A percentile compares a stretch with the other conserved stretches of the same genome.
Conservation (phyloP, 2,329 filamentous ascomycete genomes). For the Colletotrichum sp. region DNA sequence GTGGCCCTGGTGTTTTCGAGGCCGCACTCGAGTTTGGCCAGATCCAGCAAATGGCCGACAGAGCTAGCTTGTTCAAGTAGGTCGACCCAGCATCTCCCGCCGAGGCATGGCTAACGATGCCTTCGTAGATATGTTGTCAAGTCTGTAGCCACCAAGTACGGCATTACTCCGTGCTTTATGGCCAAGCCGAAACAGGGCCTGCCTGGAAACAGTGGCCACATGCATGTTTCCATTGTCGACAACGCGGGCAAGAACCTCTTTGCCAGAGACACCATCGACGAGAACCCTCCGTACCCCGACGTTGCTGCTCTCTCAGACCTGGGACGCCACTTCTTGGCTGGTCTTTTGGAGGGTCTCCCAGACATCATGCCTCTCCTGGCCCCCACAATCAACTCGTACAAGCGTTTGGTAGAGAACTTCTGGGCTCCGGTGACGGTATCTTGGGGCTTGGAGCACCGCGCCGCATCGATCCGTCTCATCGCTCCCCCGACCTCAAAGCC, state of each 20-base stretch:
- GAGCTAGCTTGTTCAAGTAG: conserved; percentile 88
- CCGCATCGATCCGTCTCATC: conserved; percentile 88
- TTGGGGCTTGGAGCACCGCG: conserved; percentile 95
- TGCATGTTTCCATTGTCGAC: conserved; percentile 90
- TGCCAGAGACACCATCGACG: conserved; percentile 69
- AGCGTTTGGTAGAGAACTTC: conserved; percentile 97
- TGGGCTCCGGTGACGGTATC: conserved; percentile 98
- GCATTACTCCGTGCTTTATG: conserved; percentile 98
- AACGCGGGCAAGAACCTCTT: conserved; percentile 85
- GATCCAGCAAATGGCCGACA: conserved; percentile 88
- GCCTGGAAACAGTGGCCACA: conserved; percentile 94
- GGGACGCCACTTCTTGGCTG: conserved; percentile 91
- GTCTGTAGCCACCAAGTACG: conserved; percentile 83
- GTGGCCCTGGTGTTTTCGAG: conserved; percentile 92
- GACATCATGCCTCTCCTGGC: conserved; percentile 96
- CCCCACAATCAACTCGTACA: conserved; percentile 97
- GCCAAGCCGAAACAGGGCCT: conserved; percentile 91
- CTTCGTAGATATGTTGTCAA: conserved; percentile 77
- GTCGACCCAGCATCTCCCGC: conserved; percentile 24
- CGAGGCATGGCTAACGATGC: background rate
- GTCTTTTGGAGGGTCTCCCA: conserved; percentile 84
- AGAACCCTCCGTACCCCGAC: conserved; percentile 75
- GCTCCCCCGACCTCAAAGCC: conserved; percentile 84
- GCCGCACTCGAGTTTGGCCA: conserved; percentile 92
- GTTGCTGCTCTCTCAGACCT: conserved; percentile 83